Base-by-base conservation (phyloP, 257 asterid species). In the Echium plantagineum region DNA sequence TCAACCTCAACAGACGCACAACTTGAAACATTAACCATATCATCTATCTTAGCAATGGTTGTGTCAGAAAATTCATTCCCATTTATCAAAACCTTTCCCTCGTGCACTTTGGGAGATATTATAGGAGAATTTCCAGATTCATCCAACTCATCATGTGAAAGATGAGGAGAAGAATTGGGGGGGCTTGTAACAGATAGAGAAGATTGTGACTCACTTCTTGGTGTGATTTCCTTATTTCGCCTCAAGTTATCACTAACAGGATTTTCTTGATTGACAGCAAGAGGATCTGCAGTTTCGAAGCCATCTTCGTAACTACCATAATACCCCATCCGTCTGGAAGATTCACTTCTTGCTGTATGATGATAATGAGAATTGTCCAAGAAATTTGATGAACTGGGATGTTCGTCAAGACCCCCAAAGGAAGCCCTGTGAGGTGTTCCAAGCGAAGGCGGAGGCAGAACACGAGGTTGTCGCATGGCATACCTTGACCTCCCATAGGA, bases 171-270 rank as follows among this genome's bases (percentile, higher is more conserved):
- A 60, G 98, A 84, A 67, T 75, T 81, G 60, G 97, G 98, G 22
- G 95, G 98, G 75, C 97, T 93, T 68, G 97, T 84, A 70, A 93
- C 96, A 59, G 90, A 89, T n/a, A 93, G 72, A 22, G 98, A 93
- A 57, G 98, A 93, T 58, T 89, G 97, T 67, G 98, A 93, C 52
- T 93, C 97, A 74, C 94, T 85, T 70, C 88, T 77, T 16, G 84
- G 62, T 49, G 76, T 69, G 59, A 59, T 48, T 46, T 77, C 74
- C 60, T 73, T 63, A 17, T 52, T 72, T 73, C 69, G 57, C 59
- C 76, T 80, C 69, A 60, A 85, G 67, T 76, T 79, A 66, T 76
- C 87, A 69, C 70, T 62, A 53, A 69, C 52, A 46, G 67, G 61
- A 60, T 62, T 76, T 59, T 82, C 93, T 62, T 67, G 75, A 59